phyloP scores from a whole-genome alignment of 2,329 filamentous ascomycete species.

The Aspergillus fischeri region DNA sequence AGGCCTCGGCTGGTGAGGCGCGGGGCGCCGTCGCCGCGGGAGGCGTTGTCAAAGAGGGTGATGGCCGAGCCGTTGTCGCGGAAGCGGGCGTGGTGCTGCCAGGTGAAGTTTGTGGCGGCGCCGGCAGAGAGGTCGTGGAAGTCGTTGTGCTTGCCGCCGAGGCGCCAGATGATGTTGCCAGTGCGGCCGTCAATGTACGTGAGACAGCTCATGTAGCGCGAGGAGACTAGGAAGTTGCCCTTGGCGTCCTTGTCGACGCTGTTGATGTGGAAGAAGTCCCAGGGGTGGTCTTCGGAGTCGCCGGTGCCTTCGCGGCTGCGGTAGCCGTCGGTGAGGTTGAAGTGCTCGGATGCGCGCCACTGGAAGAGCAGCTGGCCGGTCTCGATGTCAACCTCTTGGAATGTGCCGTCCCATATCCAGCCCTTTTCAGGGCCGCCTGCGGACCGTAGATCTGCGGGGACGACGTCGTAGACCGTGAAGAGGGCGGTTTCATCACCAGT shows the following conservation, averaged over 20 bases:
- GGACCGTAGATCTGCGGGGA: conserved; percentile 35
- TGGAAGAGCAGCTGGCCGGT: conserved; percentile 43
- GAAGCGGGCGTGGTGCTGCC: conserved; percentile 52
- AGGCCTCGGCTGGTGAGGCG: conserved; percentile 41
- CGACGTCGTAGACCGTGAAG: conserved; percentile 39
- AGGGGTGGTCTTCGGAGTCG: conserved; percentile 27
- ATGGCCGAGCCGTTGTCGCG: conserved; percentile 26
- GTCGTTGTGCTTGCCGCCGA: conserved; percentile 46
- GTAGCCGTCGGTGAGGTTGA: conserved; percentile 25
- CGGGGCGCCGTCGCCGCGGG: conserved; percentile 18
- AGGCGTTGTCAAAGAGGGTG: conserved; percentile 42
- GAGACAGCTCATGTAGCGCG: conserved; percentile 34
- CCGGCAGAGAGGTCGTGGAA: conserved; percentile 41
- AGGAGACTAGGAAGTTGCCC: conserved; percentile 44
- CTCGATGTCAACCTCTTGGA: conserved; percentile 46
- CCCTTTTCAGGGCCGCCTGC: conserved; percentile 33
- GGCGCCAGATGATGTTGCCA: conserved; percentile 48
- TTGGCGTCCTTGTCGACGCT: conserved; percentile 48
- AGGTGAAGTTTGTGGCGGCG: conserved; percentile 45
- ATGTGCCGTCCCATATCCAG: conserved; percentile 40
- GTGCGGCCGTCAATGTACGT: conserved; percentile 41
- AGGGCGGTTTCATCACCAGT: conserved; percentile 42
- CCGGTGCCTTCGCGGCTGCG: conserved; percentile 17
- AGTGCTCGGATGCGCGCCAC: conserved; percentile 47
- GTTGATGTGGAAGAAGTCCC: conserved; percentile 57